Percentiles rank a stretch among this genome's conserved stretches.
phyloP scores from a whole-genome alignment of 2,329 filamentous ascomycete species.

The Ophiocordyceps sinensis region DNA sequence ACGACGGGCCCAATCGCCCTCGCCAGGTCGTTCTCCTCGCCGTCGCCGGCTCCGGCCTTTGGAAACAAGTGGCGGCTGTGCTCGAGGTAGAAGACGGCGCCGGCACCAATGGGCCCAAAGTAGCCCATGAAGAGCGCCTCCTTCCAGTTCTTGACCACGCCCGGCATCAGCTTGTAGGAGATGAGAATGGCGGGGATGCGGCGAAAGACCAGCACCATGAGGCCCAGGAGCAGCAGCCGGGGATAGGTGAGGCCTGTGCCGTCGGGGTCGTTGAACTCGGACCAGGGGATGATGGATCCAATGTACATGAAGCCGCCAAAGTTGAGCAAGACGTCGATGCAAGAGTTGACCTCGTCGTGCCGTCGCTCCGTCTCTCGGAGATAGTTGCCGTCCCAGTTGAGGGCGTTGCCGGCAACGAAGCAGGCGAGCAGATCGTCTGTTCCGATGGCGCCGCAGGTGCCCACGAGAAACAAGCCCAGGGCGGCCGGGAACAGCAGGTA shows the following conservation, averaged over 20 bases:
- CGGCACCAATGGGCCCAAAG: slow-evolving; percentile 66
- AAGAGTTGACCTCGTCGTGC: slow-evolving; percentile 46
- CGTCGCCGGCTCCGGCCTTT: slow-evolving; percentile 16
- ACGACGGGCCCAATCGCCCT: slow-evolving; percentile 23
- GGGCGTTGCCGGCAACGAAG: slow-evolving; percentile 41
- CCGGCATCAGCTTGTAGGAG: slow-evolving; percentile 40
- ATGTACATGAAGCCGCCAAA: slow-evolving; percentile 47
- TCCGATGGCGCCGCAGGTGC: slow-evolving; percentile 41
- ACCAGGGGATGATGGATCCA: slow-evolving; percentile 40
- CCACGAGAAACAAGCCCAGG: slow-evolving; percentile 40
- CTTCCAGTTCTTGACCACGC: slow-evolving; percentile 34
- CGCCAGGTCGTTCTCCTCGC: slow-evolving; percentile 19
- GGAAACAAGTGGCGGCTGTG: slow-evolving; percentile 28
- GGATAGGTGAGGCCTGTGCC: slow-evolving; percentile 35
- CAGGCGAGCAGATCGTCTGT: slow-evolving; percentile 47
- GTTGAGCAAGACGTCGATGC: slow-evolving; percentile 43
- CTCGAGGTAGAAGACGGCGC: slow-evolving; percentile 59
- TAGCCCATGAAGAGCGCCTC: slow-evolving; percentile 49
- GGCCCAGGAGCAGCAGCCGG: slow-evolving; percentile 34
- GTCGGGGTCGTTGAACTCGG: slow-evolving; percentile 35
- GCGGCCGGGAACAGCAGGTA: slow-evolving; percentile 38
- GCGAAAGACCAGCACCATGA: slow-evolving; percentile 38
- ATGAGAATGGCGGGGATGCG: slow-evolving; percentile 41
- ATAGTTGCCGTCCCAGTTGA: slow-evolving; percentile 50
- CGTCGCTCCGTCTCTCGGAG: slow-evolving; percentile 38